Evolutionary conservation across 2,329 filamentous ascomycete species (phyloP), one percentile per base, ranked within the genome.

Genomic region (Cordyceps fumosorosea): DNA sequence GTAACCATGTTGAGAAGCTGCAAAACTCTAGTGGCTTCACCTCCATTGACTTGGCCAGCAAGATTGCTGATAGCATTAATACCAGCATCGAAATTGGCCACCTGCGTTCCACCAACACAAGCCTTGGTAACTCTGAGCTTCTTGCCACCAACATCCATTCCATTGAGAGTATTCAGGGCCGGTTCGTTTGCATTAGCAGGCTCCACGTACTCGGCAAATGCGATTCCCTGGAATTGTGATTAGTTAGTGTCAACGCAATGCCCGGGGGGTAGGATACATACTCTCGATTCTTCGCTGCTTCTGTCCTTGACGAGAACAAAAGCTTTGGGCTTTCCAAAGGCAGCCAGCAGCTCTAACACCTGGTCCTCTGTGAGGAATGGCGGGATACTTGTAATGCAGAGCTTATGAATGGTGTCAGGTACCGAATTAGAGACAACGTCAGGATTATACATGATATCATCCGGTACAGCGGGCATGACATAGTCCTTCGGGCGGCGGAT

Each of bases 1-100:
- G 95, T 99, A 42, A 99, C 93, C 95, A 99, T 99, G 79, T 99
- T 99, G 71, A 99, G 84, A 65, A 99, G 80, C 76, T 96, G 93
- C 64, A 99, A 75, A 18, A 99, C 93, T 62, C 90, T 85, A 66
- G 90, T 90, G 64, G 88, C 86, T 68, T 96, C 92, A 40, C 89
- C 80, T 64, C 93, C 89, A 62, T 83, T 83, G 44, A 88, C 91
- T 22, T 95, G 96, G 63, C 93, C 93, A 44, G 95, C 95, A 69
- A 99, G 89, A 84, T 97, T 92, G 56, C 93, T 96, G 87, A 99
- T 98, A 65, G 95, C 95, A 68, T 95, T 96, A 65, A 99, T 93
- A 61, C 93, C 91, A 83, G 97, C 96, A 71, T 99, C 95, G 47
- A 96, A 84, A 65, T 92, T 92, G 53, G 90, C 83, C 24, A 92